Percentiles rank a stretch among this genome's conserved stretches.
Evolutionary conservation across 2,329 filamentous ascomycete species (phyloP).

Genomic region (Penicillium verrucosum): DNA sequence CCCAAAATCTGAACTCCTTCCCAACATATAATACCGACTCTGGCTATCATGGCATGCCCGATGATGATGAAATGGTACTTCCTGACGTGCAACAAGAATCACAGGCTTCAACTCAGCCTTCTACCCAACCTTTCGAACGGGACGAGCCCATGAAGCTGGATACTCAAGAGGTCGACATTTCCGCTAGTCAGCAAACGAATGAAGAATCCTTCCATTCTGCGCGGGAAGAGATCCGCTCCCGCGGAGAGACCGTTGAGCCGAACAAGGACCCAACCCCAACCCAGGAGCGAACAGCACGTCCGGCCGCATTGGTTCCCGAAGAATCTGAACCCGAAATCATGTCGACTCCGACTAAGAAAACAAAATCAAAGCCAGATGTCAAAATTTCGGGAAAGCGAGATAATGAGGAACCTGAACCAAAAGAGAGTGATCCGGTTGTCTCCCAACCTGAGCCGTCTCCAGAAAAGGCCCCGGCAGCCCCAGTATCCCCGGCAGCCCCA

Average conservation of each 20-base stretch:
- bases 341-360: not conserved
- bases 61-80: slow-evolving; percentile 40
- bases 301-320: not conserved
- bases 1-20: slow-evolving; percentile 39
- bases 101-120: slow-evolving; percentile 33
- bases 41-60: slow-evolving; percentile 47
- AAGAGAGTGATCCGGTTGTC: slow-evolving; percentile 10
- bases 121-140: slow-evolving; percentile 33
- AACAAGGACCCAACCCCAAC: slow-evolving; percentile 29
- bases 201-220: slow-evolving; percentile 50
- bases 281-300: slow-evolving; percentile 13
- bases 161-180: slow-evolving; percentile 22
- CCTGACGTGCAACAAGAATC: slow-evolving; percentile 31
- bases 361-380: slow-evolving; percentile 6
- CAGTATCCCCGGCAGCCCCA: slow-evolving; percentile 6
- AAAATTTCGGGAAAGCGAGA: slow-evolving; percentile 2
- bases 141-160: slow-evolving; percentile 22
- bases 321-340: slow-evolving; percentile 3
- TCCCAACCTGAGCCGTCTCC: slow-evolving; percentile 15
- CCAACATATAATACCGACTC: slow-evolving; percentile 45
- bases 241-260: slow-evolving; percentile 39
- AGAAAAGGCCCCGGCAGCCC: slow-evolving; percentile 12
- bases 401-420: slow-evolving; percentile 3
- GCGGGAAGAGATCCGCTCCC: slow-evolving; percentile 36
- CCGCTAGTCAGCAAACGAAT: slow-evolving; percentile 38